phyloP scores from a whole-genome alignment of 352 stramenopile species.

The Globisporangium recalcitrans region DNA sequence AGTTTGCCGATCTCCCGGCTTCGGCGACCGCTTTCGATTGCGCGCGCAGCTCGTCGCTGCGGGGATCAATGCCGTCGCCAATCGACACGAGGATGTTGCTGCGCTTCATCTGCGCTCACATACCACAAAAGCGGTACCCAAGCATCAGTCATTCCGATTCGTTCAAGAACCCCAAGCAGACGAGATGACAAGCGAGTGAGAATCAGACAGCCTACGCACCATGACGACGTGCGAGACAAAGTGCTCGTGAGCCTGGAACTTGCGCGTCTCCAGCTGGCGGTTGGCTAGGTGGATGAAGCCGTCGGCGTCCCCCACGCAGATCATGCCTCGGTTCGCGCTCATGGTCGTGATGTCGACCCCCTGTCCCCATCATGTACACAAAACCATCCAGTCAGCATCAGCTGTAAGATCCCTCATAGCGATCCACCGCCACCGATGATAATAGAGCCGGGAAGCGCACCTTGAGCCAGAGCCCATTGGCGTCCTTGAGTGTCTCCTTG shows the following conservation, averaged over 20 bases:
- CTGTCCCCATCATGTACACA: slow-evolving; percentile 23
- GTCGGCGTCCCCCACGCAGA: slow-evolving; percentile 79
- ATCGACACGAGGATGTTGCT: slow-evolving; percentile 86
- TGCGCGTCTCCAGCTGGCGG: slow-evolving; percentile 71
- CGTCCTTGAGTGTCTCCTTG: slow-evolving; percentile 83
- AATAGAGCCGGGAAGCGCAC: slow-evolving; percentile 21
- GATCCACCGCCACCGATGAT: neutral
- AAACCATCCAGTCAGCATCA: neutral
- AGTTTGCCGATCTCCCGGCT: slow-evolving; percentile 47
- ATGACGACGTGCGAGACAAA: slow-evolving; percentile 88
- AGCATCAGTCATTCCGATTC: neutral
- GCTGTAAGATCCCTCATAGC: no score
- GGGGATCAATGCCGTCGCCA: slow-evolving; percentile 79
- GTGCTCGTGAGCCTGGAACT: slow-evolving; percentile 81
- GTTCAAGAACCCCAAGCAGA: no score
- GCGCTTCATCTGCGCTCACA: slow-evolving; percentile 67
- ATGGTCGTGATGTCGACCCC: slow-evolving; percentile 83
- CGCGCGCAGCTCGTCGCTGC: slow-evolving; percentile 65
- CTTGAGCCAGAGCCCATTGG: slow-evolving; percentile 80
- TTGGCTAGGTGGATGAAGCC: slow-evolving; percentile 84
- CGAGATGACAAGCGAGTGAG: neutral
- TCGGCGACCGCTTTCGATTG: slow-evolving; percentile 79
- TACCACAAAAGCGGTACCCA: neutral
- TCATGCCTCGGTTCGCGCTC: slow-evolving; percentile 83
- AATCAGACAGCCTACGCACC: slow-evolving; percentile 29